phyloP scores from a whole-genome alignment of 768 basidiomycete species.

The Boletus rex-veris region DNA sequence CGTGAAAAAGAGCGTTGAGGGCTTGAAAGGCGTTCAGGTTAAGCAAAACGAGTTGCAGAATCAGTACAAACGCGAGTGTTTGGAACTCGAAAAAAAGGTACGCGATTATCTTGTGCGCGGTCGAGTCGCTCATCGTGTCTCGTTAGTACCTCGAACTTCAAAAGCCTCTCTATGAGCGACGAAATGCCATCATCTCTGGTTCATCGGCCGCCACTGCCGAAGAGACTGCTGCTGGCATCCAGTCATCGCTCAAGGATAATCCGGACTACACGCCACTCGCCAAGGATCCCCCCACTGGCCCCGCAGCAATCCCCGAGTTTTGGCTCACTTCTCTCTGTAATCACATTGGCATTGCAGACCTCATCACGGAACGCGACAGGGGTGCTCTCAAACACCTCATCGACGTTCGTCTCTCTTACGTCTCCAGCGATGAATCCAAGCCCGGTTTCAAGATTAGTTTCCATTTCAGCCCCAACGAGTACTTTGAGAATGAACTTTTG shows the following conservation, averaged over 20 bases:
- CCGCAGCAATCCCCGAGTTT: conserved; percentile 78
- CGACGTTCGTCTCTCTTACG: conserved; percentile 80
- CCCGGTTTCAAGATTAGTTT: conserved; percentile 93
- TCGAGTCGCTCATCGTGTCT: conserved; percentile 5
- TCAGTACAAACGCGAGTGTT: conserved; percentile 88
- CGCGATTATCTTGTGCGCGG: conserved; percentile 22
- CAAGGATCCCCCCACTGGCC: conserved; percentile 43
- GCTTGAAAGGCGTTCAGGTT: conserved; percentile 89
- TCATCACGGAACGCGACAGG: conserved; percentile 92
- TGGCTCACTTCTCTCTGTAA: conserved; percentile 97
- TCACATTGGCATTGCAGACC: conserved; percentile 78
- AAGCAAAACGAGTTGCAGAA: conserved; percentile 90
- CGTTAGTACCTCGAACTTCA: conserved; percentile 69
- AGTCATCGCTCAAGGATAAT: conserved; percentile 71
- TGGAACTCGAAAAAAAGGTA: conserved; percentile 95
- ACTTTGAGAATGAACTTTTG: conserved; percentile 78
- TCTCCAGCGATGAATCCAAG: conserved; percentile 58
- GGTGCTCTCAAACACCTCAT: conserved; percentile 77
- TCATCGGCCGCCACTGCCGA: conserved; percentile 65
- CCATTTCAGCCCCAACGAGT: conserved; percentile 78
- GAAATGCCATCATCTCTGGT: conserved; percentile 81
- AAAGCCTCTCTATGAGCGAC: conserved; percentile 83
- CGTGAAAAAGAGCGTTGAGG: conserved; percentile 83
- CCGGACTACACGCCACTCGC: conserved; percentile 62
- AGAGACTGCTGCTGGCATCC: conserved; percentile 80